A percentile compares a stretch with the other conserved stretches of the same genome.
Evolutionary conservation across 345 rosid genomes (phyloP).

Genomic region (Eutrema yunnanense): DNA sequence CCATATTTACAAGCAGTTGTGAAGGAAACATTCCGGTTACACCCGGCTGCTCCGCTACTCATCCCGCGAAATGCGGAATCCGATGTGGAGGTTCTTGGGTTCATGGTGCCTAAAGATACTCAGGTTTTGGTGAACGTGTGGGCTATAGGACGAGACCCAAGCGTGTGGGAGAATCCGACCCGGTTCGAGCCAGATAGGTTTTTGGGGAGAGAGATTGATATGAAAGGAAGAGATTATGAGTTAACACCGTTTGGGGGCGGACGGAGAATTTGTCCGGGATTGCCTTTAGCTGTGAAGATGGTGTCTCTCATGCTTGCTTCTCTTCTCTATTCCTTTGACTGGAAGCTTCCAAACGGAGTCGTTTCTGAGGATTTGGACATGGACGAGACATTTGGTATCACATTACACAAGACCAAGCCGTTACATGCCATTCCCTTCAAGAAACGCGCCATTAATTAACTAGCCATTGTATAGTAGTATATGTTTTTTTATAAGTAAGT

Average conservation of each 20-base stretch:
- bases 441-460: background rate
- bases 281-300: constrained; percentile 34
- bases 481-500: no score
- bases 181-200: constrained; percentile 34
- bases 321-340: constrained; percentile 39
- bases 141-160: constrained; percentile 39
- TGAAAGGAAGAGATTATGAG: constrained; percentile 27
- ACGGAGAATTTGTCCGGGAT: constrained; percentile 31
- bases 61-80: constrained; percentile 27
- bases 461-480: no score
- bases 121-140: constrained; percentile 35
- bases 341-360: constrained; percentile 35
- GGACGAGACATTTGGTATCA: constrained; percentile 30
- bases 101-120: constrained; percentile 22
- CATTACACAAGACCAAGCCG: constrained; percentile 31
- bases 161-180: constrained; percentile 23
- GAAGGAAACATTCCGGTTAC: constrained; percentile 41
- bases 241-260: constrained; percentile 29
- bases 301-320: constrained; percentile 40
- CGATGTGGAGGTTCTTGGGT: constrained; percentile 28
- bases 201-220: constrained; percentile 11
- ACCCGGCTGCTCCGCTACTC: constrained; percentile 35
- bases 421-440: constrained; percentile 21
- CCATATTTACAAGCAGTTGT: constrained; percentile 37
- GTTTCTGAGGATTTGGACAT: constrained; percentile 32